These are phyloP conservation scores for Peronosclerospora sorghi DNA, from an alignment of 352 stramenopile species.

Conservation along the genomic window DNA sequence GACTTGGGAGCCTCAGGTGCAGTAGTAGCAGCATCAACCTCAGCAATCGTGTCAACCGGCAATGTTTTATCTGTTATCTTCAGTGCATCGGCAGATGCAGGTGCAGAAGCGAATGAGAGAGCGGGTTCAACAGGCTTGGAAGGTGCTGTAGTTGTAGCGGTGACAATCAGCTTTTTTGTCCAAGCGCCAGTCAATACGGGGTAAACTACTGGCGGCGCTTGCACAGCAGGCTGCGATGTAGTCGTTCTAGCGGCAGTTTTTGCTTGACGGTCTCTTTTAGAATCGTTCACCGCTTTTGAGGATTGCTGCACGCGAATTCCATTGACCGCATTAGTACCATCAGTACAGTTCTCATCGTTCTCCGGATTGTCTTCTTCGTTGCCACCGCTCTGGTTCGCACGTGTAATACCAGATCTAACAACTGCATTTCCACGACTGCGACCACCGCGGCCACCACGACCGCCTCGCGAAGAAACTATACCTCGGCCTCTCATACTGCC, in stretches of 20 bases:
- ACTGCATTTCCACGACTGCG: constrained; percentile 26
- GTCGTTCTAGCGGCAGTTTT: constrained; percentile 25
- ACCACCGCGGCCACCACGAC: constrained; percentile 34
- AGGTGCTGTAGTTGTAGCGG: constrained; percentile 18
- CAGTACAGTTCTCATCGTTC: constrained; percentile 33
- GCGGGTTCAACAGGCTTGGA: constrained; percentile 21
- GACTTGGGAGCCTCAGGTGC: constrained; percentile 8
- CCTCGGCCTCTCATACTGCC: constrained; percentile 42
- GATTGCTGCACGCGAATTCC: constrained; percentile 21
- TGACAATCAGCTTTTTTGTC: constrained; percentile 64
- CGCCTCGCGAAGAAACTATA: constrained; percentile 29
- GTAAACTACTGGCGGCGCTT: constrained; percentile 34
- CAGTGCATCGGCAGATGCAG: constrained; percentile 1
- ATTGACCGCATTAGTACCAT: constrained; percentile 11
- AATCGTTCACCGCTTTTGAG: constrained; percentile 23
- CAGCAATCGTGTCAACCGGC: constrained; percentile 6
- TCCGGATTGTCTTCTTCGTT: constrained; percentile 37
- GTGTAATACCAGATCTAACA: constrained; percentile 14
- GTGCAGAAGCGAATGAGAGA: constrained; percentile 8
- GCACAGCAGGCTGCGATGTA: constrained; percentile 19
- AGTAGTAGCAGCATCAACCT: constrained; percentile 1
- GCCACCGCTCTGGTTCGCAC: constrained; percentile 19
- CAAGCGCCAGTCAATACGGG: constrained; percentile 57
- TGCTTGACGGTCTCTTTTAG: constrained; percentile 29
- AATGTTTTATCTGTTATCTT: constrained; percentile 5